These are phyloP conservation scores for Pleodorina starrii DNA, from an alignment of 139 green algal genomes.

Conservation along the genomic window DNA sequence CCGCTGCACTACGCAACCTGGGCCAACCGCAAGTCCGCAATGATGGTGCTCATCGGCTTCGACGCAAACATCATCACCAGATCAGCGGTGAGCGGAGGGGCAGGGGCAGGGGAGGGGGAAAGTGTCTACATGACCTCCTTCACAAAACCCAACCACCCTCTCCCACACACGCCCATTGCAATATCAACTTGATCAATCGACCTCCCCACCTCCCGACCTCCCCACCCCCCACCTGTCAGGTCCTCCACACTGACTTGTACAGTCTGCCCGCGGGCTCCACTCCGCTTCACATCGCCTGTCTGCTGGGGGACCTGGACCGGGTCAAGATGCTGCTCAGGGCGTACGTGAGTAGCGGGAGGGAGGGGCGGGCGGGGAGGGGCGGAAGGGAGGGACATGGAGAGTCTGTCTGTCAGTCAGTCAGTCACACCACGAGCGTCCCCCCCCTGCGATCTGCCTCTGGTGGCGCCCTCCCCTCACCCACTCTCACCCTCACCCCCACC, in stretches of 20 bases:
- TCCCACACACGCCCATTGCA: too few species aligned
- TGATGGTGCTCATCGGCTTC: conserved; percentile 36
- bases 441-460: too few species aligned
- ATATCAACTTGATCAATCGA: too few species aligned
- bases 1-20: conserved; percentile 52
- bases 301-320: conserved; percentile 38
- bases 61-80: conserved; percentile 55
- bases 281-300: conserved; percentile 56
- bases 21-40: background rate
- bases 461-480: too few species aligned
- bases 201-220: background rate
- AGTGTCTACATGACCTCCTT: too few species aligned
- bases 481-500: too few species aligned
- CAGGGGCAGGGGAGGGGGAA: background rate
- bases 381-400: too few species aligned
- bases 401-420: too few species aligned
- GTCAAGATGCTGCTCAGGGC: conserved; percentile 52
- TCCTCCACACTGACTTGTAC: conserved; percentile 17
- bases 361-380: too few species aligned
- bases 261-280: conserved; percentile 46
- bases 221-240: too few species aligned
- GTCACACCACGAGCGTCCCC: too few species aligned
- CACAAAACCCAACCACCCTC: too few species aligned
- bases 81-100: background rate
- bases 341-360: conserved; percentile 50